phyloP scores from a whole-genome alignment of 768 basidiomycete genomes.

The Boletus sp. region DNA sequence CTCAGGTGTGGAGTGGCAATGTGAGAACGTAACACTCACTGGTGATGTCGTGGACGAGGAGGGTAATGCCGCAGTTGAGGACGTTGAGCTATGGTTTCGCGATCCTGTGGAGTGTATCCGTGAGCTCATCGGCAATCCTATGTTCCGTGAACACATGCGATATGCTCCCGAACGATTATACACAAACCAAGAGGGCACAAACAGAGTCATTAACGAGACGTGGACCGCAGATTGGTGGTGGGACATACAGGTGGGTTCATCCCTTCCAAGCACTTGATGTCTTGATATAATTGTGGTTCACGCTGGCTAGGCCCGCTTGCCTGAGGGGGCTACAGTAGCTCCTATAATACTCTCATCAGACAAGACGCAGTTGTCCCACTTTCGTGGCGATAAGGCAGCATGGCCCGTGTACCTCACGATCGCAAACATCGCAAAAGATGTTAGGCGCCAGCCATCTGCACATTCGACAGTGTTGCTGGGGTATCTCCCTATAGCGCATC shows the following conservation, averaged over 20 bases:
- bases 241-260: background rate
- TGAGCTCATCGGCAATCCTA: constrained; percentile 31
- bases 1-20: background rate
- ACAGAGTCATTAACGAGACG: constrained; percentile 16
- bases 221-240: constrained; percentile 2
- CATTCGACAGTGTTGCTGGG: constrained; percentile 38
- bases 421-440: constrained; percentile 42
- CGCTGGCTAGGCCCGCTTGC: background rate
- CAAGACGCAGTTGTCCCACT: constrained; percentile 42
- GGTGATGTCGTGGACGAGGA: background rate
- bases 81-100: background rate
- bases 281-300: too few species aligned
- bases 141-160: background rate
- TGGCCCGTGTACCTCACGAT: constrained; percentile 48
- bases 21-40: background rate
- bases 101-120: background rate
- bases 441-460: constrained; percentile 34
- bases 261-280: too few species aligned
- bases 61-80: background rate
- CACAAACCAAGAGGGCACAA: constrained; percentile 1
- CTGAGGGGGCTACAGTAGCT: constrained; percentile 7
- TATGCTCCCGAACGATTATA: background rate
- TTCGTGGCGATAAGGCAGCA: constrained; percentile 40
- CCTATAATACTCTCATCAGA: constrained; percentile 35
- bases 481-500: constrained; percentile 36